A percentile compares a stretch with the other conserved stretches of the same genome.
Conservation (phyloP, 2,329 filamentous ascomycete genomes). For the Verticillium dahliae region DNA sequence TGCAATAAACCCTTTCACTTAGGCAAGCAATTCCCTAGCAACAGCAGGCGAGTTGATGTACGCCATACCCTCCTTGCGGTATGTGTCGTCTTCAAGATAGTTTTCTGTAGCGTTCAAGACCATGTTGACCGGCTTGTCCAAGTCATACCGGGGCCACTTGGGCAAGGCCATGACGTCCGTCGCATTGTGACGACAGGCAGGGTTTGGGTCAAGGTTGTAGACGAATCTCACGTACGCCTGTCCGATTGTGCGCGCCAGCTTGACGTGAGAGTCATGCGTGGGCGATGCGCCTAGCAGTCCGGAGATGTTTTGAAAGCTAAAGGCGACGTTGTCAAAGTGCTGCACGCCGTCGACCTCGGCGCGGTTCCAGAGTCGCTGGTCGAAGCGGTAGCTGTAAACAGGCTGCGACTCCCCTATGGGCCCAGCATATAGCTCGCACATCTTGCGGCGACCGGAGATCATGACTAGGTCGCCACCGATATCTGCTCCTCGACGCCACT, state of each 20-base stretch:
- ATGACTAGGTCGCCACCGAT: conserved; percentile 43
- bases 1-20: background rate
- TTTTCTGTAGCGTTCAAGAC: conserved; percentile 35
- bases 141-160: conserved; percentile 33
- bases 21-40: conserved; percentile 26
- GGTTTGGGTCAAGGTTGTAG: conserved; percentile 33
- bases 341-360: conserved; percentile 31
- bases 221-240: conserved; percentile 37
- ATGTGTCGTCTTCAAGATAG: conserved; percentile 39
- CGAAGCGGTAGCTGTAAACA: conserved; percentile 44
- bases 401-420: conserved; percentile 15
- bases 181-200: background rate
- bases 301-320: conserved; percentile 43
- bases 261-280: conserved; percentile 27
- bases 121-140: conserved; percentile 32
- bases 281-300: conserved; percentile 38
- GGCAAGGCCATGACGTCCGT: conserved; percentile 18
- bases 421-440: conserved; percentile 32
- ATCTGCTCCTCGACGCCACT: conserved; percentile 36
- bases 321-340: conserved; percentile 44
- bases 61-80: conserved; percentile 36
- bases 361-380: conserved; percentile 36
- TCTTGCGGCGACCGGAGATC: conserved; percentile 36
- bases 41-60: conserved; percentile 33
- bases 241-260: conserved; percentile 28